Evolutionary conservation across 1,284 basidiomycete genomes (phyloP).

Genomic region (Ceratobasidium sp.): DNA sequence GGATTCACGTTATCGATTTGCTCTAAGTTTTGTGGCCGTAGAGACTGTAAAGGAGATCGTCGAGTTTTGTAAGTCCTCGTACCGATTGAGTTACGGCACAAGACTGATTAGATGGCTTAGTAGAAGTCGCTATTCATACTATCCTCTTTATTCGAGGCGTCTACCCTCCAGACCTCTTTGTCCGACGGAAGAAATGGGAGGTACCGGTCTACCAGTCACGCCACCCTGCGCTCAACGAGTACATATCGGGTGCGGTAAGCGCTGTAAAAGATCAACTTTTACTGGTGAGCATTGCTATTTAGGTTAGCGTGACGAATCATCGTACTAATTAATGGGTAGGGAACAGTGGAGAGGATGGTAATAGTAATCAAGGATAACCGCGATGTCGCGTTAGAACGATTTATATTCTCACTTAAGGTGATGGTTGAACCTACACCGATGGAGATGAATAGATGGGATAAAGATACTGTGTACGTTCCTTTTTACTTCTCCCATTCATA

Average conservation of each 20-base stretch:
- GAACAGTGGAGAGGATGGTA: constrained; percentile 76
- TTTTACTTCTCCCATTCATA: not conserved
- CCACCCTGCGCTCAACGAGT: constrained; percentile 86
- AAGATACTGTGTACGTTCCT: constrained; percentile 52
- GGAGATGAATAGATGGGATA: constrained; percentile 64
- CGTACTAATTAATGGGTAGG: no score
- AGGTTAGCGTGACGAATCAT: no score
- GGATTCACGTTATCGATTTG: not conserved
- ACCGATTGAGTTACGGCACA: not conserved
- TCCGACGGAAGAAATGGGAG: constrained; percentile 86
- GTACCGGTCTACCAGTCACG: constrained; percentile 91
- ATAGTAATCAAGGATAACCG: constrained; percentile 80
- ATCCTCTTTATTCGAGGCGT: constrained; percentile 90
- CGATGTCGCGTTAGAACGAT: constrained; percentile 62
- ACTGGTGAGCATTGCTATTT: no score
- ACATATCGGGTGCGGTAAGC: constrained; percentile 83
- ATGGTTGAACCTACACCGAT: constrained; percentile 59
- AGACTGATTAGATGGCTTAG: constrained; percentile 56
- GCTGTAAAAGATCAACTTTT: constrained; percentile 79
- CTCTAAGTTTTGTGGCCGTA: not conserved
- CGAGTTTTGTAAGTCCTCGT: constrained; percentile 23
- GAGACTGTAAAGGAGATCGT: constrained; percentile 34
- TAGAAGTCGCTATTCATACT: constrained; percentile 92
- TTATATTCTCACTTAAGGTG: constrained; percentile 75
- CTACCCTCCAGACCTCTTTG: constrained; percentile 89